These are phyloP conservation scores for Pyricularia sp. DNA, from an alignment of 2,329 filamentous ascomycete genomes.

Conservation along the genomic window DNA sequence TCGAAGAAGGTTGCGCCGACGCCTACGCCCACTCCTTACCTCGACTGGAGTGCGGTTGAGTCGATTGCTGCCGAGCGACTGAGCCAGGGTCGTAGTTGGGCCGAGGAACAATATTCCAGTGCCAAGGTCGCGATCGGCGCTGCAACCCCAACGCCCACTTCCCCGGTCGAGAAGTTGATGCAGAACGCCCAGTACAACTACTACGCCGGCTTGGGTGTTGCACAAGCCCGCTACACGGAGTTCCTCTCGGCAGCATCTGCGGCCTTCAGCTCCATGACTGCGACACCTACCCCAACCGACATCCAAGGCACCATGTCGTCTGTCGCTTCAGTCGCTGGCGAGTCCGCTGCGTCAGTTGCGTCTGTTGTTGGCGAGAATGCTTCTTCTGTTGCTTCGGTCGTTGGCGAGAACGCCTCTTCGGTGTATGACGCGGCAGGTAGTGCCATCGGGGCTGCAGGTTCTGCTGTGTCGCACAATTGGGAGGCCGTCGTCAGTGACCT, in stretches of 20 bases:
- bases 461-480: slow-evolving; percentile 32
- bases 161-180: slow-evolving; percentile 41
- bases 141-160: slow-evolving; percentile 41
- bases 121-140: slow-evolving; percentile 52
- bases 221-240: slow-evolving; percentile 65
- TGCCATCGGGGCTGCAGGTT: slow-evolving; percentile 8
- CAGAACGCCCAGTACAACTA: slow-evolving; percentile 54
- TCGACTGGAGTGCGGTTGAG: slow-evolving; percentile 33
- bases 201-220: slow-evolving; percentile 65
- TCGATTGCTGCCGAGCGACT: slow-evolving; percentile 59
- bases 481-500: slow-evolving; percentile 49
- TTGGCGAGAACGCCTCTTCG: slow-evolving; percentile 36
- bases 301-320: slow-evolving; percentile 34
- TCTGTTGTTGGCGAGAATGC: slow-evolving; percentile 35
- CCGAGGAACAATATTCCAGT: slow-evolving; percentile 57
- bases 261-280: slow-evolving; percentile 46
- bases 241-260: slow-evolving; percentile 61
- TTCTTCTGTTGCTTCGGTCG: slow-evolving; percentile 22
- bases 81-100: slow-evolving; percentile 55
- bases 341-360: slow-evolving; percentile 30
- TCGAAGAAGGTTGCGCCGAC: slow-evolving; percentile 22
- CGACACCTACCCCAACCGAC: slow-evolving; percentile 46
- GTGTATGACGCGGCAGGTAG: slow-evolving; percentile 17
- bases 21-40: slow-evolving; percentile 20
- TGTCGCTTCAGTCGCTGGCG: slow-evolving; percentile 30